These are phyloP conservation scores for Monosporascus sp. DNA, from an alignment of 2,329 filamentous ascomycete species.

Conservation along the genomic window DNA sequence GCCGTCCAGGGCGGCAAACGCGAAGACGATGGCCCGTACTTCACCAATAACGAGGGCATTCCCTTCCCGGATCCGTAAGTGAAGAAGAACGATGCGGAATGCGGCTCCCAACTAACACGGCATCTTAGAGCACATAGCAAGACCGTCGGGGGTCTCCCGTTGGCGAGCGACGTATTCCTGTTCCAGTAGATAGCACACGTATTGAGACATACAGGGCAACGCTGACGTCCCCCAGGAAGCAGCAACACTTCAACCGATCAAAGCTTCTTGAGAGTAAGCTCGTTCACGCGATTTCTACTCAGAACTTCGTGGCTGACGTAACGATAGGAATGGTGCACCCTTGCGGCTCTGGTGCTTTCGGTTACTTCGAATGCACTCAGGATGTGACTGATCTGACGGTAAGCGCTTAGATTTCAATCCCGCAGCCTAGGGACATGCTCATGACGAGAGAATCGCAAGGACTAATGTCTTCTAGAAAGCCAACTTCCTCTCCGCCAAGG, in stretches of 20 bases:
- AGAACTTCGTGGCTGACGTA: no score
- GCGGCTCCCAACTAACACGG: no score
- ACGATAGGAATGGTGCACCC: slow-evolving; percentile 18
- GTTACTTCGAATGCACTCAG: slow-evolving; percentile 37
- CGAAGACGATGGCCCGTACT: slow-evolving; percentile 44
- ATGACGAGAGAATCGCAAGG: no score
- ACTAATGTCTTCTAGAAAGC: slow-evolving; percentile 4
- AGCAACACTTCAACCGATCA: slow-evolving; percentile 51
- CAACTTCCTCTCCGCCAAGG: slow-evolving; percentile 30
- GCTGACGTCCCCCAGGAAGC: slow-evolving; percentile 23
- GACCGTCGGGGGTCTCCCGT: slow-evolving; percentile 45
- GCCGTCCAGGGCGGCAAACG: slow-evolving; percentile 38
- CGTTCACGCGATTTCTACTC: no score
- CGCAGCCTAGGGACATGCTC: no score
- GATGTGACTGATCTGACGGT: slow-evolving; percentile 3
- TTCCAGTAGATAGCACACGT: slow-evolving; percentile 28
- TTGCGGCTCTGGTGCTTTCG: slow-evolving; percentile 35
- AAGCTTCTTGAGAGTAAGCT: slow-evolving; percentile 39
- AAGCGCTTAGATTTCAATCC: not conserved
- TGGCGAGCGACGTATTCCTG: slow-evolving; percentile 42
- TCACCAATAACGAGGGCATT: slow-evolving; percentile 49
- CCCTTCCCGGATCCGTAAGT: slow-evolving; percentile 42
- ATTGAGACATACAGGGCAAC: no score
- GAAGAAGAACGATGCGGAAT: not conserved
- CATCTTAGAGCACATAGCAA: slow-evolving; percentile 36